Evolutionary conservation across 2,329 filamentous ascomycete species (phyloP), one percentile per base, ranked within the genome.

Genomic region (Penicillium hesseltinei): DNA sequence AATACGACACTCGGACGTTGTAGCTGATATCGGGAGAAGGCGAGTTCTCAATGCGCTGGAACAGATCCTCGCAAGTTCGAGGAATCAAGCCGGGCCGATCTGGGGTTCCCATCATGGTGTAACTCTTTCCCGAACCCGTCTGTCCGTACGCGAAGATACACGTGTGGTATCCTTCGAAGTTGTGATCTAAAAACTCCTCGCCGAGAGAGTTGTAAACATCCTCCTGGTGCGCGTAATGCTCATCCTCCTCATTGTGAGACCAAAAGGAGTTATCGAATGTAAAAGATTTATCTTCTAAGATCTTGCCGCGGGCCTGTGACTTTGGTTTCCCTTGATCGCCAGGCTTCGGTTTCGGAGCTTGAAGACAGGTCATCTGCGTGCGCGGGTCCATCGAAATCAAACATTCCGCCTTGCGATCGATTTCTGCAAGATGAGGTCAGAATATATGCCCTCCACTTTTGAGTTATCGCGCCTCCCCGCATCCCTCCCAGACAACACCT

Each of bases 61-160:
- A 99, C 50, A 99, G 82, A 75, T 97, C 94, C 74, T 96, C 89
- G 75, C 94, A 99, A 10, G 94, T 99, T 50, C 92, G 85, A 8
- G 94, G 94, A 63, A 99, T 99, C 54, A 99, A 81, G 5, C 94
- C 94, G 0, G 92, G 91, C 65, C 95, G 85, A 31, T 94, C 89
- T 6, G 88, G 80, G 2, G 83, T 87, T 43, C 94, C 94, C 94
- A 99, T 99, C 86, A 88, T 99, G 42, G 94, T 97, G 77, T 97
- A 99, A 73, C 91, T 96, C 80, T 99, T 99, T 51, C 94, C 94
- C 0, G 92, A 96, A 25, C 94, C 94, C 0, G 94, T 99, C 80
- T 99, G 94, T 11, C 94, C 94, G 70, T 99, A 97, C 59, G 94
- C 94, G 72, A 99, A 97, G 66, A 99, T 99, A 75, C 94, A 99